phyloP scores from a whole-genome alignment of 176 grass and related monocot genomes.

The Carex parvula region DNA sequence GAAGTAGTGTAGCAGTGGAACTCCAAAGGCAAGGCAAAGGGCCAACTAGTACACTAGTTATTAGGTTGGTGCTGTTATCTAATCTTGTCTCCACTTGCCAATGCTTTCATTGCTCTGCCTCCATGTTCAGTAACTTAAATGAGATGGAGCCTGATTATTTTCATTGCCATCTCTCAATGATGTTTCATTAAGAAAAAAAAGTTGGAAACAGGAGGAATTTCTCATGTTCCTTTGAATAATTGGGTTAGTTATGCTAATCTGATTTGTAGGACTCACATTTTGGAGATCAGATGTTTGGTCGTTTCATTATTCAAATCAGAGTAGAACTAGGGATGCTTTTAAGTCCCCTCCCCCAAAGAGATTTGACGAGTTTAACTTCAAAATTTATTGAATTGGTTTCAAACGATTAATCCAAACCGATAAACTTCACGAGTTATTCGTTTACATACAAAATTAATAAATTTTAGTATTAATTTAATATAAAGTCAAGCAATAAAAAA shows the following conservation, averaged over 20 bases:
- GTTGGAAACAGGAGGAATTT: neutral
- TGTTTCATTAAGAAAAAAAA: neutral
- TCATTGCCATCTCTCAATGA: neutral
- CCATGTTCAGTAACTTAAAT: neutral
- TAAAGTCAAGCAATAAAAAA: no score
- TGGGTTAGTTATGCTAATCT: neutral
- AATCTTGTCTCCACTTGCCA: constrained; percentile 16
- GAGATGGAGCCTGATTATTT: neutral
- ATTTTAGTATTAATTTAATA: no score
- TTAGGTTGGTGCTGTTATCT: constrained; percentile 1
- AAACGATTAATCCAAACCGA: no score
- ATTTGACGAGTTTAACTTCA: no score
- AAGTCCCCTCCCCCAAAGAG: no score
- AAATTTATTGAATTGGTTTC: no score
- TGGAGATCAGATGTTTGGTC: neutral
- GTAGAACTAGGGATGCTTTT: no score
- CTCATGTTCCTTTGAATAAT: neutral
- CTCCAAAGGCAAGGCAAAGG: neutral
- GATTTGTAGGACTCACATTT: neutral
- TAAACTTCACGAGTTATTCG: neutral
- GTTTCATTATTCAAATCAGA: neutral
- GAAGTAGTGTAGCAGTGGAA: neutral
- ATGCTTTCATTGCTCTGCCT: constrained; percentile 10
- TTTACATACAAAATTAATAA: no score
- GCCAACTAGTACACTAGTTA: neutral